These are phyloP conservation scores for Rossbeevera mucosa DNA, from an alignment of 768 basidiomycete genomes.

Conservation along the genomic window DNA sequence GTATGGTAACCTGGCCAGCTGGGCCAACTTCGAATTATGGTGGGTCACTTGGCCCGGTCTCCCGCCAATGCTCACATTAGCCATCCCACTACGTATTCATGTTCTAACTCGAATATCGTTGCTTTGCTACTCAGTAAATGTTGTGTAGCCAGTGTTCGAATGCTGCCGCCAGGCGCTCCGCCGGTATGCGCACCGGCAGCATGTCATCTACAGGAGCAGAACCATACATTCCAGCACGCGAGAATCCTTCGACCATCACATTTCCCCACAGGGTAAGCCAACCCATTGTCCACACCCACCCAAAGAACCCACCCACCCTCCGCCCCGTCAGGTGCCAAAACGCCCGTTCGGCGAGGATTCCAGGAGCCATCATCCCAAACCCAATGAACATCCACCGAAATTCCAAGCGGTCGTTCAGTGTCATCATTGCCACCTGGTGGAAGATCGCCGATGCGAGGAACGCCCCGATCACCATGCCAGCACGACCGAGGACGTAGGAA, in stretches of 20 bases:
- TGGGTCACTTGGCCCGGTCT: no score
- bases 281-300: conserved; percentile 34
- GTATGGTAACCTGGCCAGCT: no score
- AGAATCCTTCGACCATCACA: conserved; percentile 21
- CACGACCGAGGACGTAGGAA: conserved; percentile 40
- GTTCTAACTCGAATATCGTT: no score
- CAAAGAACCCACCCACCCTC: conserved; percentile 27
- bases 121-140: not conserved
- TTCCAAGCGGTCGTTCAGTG: conserved; percentile 45
- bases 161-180: conserved; percentile 7
- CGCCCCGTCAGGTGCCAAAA: conserved; percentile 22
- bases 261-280: conserved; percentile 26
- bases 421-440: conserved; percentile 50
- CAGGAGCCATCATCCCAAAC: conserved; percentile 53
- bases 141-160: conserved; percentile 17
- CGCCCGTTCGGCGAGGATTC: conserved; percentile 42
- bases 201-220: conserved; percentile 2
- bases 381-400: conserved; percentile 39
- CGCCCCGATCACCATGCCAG: conserved; percentile 47
- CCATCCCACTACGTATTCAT: no score
- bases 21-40: no score
- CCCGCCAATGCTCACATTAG: no score
- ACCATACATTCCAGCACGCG: conserved; percentile 10
- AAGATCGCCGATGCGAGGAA: conserved; percentile 55
- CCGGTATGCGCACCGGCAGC: conserved; percentile 4